Evolutionary conservation across 345 rosid genomes (phyloP).

Genomic region (Gossypioides kirkii): DNA sequence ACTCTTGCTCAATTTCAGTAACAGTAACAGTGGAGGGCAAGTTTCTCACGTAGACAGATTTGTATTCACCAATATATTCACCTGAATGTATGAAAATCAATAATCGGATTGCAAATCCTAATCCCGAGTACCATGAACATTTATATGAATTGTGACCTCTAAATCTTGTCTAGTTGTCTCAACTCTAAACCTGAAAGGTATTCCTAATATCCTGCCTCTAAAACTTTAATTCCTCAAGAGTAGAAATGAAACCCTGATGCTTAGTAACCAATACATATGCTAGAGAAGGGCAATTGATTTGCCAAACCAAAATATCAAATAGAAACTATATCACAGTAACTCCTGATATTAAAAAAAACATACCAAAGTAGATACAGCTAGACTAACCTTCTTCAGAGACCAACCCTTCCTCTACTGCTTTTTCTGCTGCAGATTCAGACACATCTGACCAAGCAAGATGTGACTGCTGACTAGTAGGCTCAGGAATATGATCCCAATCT

Average conservation of each 20-base stretch:
- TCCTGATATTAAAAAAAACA: conserved; percentile 8
- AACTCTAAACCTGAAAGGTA: not conserved
- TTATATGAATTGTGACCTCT: not conserved
- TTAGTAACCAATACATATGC: not conserved
- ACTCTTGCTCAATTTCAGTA: conserved; percentile 82
- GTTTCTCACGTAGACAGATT: conserved; percentile 94
- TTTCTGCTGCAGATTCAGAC: conserved; percentile 46
- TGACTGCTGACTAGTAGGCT: conserved; percentile 49
- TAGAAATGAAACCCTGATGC: not conserved
- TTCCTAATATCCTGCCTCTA: not conserved
- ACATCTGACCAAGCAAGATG: conserved; percentile 33
- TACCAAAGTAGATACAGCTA: not conserved
- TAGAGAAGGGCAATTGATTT: not conserved
- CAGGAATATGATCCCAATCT: conserved; percentile 56
- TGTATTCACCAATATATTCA: conserved; percentile 43
- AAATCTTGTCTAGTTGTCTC: conserved; percentile 4
- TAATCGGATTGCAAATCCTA: conserved; percentile 13
- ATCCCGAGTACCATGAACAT: not conserved
- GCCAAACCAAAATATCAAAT: not conserved
- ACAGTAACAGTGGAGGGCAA: conserved; percentile 76
- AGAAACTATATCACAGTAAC: not conserved
- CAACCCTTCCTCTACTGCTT: conserved; percentile 36
- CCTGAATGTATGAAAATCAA: conserved; percentile 42
- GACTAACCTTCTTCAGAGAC: conserved; percentile 63
- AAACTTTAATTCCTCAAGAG: not conserved